A percentile compares a stretch with the other conserved stretches of the same genome.
Evolutionary conservation across 148 eudicot species (phyloP).

Genomic region (Rhododendron henanense): DNA sequence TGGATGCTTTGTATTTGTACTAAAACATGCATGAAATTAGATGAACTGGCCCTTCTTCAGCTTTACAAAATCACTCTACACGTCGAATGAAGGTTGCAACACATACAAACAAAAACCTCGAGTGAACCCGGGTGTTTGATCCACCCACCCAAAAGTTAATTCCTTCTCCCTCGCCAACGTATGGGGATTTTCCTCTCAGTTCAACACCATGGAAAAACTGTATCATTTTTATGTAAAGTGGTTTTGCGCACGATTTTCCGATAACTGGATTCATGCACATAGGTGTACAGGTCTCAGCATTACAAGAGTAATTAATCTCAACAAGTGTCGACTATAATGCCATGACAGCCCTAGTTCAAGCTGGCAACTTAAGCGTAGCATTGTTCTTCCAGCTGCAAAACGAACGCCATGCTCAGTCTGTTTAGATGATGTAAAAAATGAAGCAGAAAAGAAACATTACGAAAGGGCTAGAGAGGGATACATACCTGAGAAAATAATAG

Average conservation of each 20-base stretch:
- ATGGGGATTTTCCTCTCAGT: background rate
- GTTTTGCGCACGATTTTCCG: background rate
- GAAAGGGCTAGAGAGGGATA: background rate
- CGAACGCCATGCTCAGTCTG: background rate
- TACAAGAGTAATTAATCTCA: background rate
- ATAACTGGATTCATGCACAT: background rate
- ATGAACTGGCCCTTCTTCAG: background rate
- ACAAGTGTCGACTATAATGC: background rate
- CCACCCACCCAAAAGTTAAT: slow-evolving; percentile 1
- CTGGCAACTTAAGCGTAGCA: slow-evolving; percentile 62
- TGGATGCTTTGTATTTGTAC: background rate
- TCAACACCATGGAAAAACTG: background rate
- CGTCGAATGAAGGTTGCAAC: background rate
- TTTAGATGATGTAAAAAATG: background rate
- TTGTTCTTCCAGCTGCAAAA: slow-evolving; percentile 81
- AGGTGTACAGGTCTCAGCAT: background rate
- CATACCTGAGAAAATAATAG: slow-evolving; percentile 70
- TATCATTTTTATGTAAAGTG: background rate
- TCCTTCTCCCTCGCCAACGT: background rate
- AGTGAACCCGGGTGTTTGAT: background rate
- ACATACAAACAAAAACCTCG: background rate
- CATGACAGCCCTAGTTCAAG: slow-evolving; percentile 26
- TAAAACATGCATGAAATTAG: background rate
- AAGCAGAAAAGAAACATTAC: background rate
- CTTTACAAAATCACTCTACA: slow-evolving; percentile 2